Evolutionary conservation across 768 basidiomycete species (phyloP), one percentile per base, ranked within the genome.

Genomic region (Lyophyllum atratum): DNA sequence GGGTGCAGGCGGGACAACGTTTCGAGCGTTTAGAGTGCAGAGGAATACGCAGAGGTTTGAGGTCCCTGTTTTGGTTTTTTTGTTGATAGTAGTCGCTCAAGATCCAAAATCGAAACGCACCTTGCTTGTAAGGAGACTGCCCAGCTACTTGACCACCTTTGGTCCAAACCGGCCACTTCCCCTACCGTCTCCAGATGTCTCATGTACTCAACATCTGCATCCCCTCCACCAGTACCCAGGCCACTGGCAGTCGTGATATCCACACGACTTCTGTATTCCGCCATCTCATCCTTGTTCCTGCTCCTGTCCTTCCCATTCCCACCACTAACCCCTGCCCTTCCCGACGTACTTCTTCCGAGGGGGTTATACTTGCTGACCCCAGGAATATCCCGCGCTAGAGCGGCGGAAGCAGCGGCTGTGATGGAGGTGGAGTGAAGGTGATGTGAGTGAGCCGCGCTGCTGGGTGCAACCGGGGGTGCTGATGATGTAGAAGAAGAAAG

Each of bases 11-110:
- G 14, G 94, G 89, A 75, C 97, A 99, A 4, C 97, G 92, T 73
- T 98, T 98, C 3, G 95, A 94, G 51, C 90, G 85, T 71, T 98
- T 98, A 0, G 94, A 92, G 62, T 91, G 93, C 0, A 99, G 79
- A 0, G 93, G 95, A 63, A 98, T 92, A 29, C 97, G 90, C 45
- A 92, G 78, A 0, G 97, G 97, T 68, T 85, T 85, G 12, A 95
- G 79, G 40, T 95, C 89, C 29, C 93, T 95, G 70, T 4, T 46
- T 15, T 54, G 24, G 33, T n/a, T 11, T 24, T 25, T 48, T 44
- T 24, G 17, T 60, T 3, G 52, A 29, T 21, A 4, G 10, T 42
- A 24, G 4, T 22, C 25, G 21, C 21, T 9, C 19, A 19, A 4
- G 12, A 15, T 42, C 2, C 8, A 37, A 14, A 4, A 28, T 10